phyloP scores from a whole-genome alignment of 2,329 filamentous ascomycete species.

The Pezicula rhizophila region DNA sequence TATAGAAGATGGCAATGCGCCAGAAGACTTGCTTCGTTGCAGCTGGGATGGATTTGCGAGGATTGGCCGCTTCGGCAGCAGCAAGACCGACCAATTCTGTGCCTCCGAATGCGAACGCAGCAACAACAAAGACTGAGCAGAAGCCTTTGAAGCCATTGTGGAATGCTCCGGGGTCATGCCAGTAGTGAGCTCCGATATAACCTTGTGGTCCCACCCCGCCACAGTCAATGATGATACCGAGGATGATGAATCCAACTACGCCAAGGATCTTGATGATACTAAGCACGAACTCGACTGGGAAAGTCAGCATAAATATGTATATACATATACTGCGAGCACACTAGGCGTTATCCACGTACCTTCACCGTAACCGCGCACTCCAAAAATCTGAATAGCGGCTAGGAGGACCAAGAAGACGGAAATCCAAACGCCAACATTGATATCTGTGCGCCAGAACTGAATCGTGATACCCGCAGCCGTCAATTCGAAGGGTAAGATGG shows the following conservation, averaged over 20 bases:
- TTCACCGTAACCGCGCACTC: slow-evolving; percentile 51
- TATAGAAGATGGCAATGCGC: slow-evolving; percentile 37
- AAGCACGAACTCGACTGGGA: slow-evolving; percentile 47
- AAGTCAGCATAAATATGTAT: slow-evolving; percentile 54
- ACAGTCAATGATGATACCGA: slow-evolving; percentile 50
- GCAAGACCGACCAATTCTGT: slow-evolving; percentile 56
- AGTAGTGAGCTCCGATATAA: slow-evolving; percentile 56
- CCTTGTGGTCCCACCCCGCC: slow-evolving; percentile 38
- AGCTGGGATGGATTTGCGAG: slow-evolving; percentile 38
- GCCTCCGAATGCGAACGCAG: slow-evolving; percentile 54
- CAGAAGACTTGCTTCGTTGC: slow-evolving; percentile 37
- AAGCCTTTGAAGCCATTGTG: slow-evolving; percentile 55
- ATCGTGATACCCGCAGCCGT: slow-evolving; percentile 49
- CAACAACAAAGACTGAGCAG: slow-evolving; percentile 56
- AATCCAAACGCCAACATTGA: slow-evolving; percentile 50
- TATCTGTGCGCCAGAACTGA: slow-evolving; percentile 40
- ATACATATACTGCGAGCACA: slow-evolving; percentile 37
- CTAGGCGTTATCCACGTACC: slow-evolving; percentile 36
- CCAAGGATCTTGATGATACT: slow-evolving; percentile 52
- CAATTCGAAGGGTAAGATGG: slow-evolving; percentile 47
- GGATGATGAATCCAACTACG: slow-evolving; percentile 55
- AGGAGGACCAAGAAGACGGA: slow-evolving; percentile 48
- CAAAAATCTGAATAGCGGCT: slow-evolving; percentile 46
- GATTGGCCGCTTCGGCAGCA: slow-evolving; percentile 50
- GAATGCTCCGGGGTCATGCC: slow-evolving; percentile 49